Conservation (phyloP, 2,329 filamentous ascomycete genomes). For the Fusarium compactum region DNA sequence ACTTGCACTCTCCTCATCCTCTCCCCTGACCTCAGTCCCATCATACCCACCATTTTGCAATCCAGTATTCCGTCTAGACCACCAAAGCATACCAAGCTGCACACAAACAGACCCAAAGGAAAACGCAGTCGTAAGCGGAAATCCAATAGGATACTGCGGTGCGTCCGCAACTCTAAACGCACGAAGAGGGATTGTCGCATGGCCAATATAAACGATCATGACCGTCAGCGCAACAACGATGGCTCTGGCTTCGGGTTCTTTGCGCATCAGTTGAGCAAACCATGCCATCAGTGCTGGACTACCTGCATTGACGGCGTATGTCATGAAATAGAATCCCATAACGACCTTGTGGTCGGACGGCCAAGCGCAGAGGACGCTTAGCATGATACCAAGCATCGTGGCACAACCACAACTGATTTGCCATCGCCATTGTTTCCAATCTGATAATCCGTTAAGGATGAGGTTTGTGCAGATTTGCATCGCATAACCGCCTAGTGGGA, state of each 20-base stretch:
- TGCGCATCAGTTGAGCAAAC: conserved; percentile 52
- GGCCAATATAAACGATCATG: conserved; percentile 55
- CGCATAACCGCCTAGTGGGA: conserved; percentile 49
- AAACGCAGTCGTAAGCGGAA: conserved; percentile 53
- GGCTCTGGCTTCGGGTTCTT: conserved; percentile 53
- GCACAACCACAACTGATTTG: conserved; percentile 52
- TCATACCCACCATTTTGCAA: conserved; percentile 39
- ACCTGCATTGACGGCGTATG: conserved; percentile 52
- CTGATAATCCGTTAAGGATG: conserved; percentile 52
- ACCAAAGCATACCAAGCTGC: conserved; percentile 51
- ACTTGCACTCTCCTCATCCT: conserved; percentile 36
- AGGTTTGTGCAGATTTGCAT: conserved; percentile 53
- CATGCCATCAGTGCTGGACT: conserved; percentile 53
- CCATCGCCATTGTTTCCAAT: conserved; percentile 56
- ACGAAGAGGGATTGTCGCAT: conserved; percentile 55
- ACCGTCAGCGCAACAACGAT: conserved; percentile 54
- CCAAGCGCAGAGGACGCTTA: conserved; percentile 52
- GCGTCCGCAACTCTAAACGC: conserved; percentile 53
- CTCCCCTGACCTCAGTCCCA: conserved; percentile 21
- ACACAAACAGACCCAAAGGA: conserved; percentile 48
- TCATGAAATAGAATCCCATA: conserved; percentile 54
- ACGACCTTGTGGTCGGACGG: conserved; percentile 50
- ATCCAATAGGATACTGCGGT: conserved; percentile 53
- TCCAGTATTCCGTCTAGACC: conserved; percentile 37
- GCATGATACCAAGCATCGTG: conserved; percentile 47